These are phyloP conservation scores for Acer campestre DNA, from an alignment of 345 rosid species.

Conservation along the genomic window DNA sequence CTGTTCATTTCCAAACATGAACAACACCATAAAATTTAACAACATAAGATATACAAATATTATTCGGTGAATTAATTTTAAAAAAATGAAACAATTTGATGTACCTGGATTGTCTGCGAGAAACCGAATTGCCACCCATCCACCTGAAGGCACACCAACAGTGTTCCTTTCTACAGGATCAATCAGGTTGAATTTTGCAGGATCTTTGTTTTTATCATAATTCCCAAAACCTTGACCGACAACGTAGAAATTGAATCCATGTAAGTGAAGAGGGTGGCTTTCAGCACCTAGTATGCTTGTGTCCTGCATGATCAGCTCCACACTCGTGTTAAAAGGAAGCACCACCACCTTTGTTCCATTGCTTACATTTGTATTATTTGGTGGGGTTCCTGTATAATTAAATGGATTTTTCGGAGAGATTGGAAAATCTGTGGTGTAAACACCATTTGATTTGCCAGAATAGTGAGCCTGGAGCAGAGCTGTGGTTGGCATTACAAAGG, in stretches of 20 bases:
- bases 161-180: slow-evolving; percentile 69
- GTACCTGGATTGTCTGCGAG: slow-evolving; percentile 75
- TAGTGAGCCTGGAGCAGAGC: slow-evolving; percentile 70
- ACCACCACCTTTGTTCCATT: slow-evolving; percentile 62
- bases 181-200: slow-evolving; percentile 56
- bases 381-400: slow-evolving; percentile 62
- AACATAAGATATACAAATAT: neutral
- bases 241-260: slow-evolving; percentile 73
- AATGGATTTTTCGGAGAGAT: slow-evolving; percentile 41
- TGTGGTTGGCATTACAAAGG: slow-evolving; percentile 60
- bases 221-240: slow-evolving; percentile 77
- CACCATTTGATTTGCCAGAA: slow-evolving; percentile 48
- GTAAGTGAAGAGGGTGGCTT: slow-evolving; percentile 77
- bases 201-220: slow-evolving; percentile 50
- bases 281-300: slow-evolving; percentile 74
- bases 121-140: slow-evolving; percentile 73
- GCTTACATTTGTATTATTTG: slow-evolving; percentile 60
- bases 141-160: slow-evolving; percentile 64
- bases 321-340: slow-evolving; percentile 57
- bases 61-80: too few species aligned
- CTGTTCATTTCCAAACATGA: slow-evolving; percentile 21
- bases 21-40: neutral
- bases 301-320: slow-evolving; percentile 68
- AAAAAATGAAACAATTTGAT: neutral
- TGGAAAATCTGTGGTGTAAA: slow-evolving; percentile 53